phyloP scores from a whole-genome alignment of 163 green algal species.

The Chlorella variabilis region DNA sequence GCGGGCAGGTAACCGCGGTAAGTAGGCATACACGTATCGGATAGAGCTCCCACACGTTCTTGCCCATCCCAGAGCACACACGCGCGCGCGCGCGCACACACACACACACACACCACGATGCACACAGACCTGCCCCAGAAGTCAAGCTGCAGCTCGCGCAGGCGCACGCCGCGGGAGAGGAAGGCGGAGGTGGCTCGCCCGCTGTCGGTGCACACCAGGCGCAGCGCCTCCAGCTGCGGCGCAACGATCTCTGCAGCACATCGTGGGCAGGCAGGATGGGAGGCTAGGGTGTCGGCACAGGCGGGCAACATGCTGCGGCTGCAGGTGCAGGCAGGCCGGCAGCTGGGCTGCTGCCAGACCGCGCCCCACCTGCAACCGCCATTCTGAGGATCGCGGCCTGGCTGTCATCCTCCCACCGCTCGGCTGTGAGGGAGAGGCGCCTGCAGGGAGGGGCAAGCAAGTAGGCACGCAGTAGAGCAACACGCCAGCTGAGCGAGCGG shows the following conservation, averaged over 20 bases:
- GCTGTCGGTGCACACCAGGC: slow-evolving; percentile 25
- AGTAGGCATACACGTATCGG: too few species aligned
- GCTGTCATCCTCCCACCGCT: slow-evolving; percentile 27
- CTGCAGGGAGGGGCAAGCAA: background rate
- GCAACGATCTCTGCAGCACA: slow-evolving; percentile 17
- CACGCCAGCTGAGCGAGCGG: background rate
- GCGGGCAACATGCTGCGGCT: too few species aligned
- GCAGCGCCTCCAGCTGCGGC: background rate
- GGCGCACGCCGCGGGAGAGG: background rate
- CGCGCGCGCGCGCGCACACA: too few species aligned
- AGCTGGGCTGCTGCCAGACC: background rate
- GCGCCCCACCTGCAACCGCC: slow-evolving; percentile 8
- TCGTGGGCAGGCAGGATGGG: too few species aligned
- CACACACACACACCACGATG: too few species aligned
- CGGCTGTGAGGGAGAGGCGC: slow-evolving; percentile 16
- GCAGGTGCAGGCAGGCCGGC: background rate
- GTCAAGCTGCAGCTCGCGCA: slow-evolving; percentile 11
- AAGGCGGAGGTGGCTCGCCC: slow-evolving; percentile 23
- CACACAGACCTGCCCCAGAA: slow-evolving; percentile 21
- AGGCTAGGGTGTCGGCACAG: too few species aligned
- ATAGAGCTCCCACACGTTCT: too few species aligned
- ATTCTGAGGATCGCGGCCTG: background rate
- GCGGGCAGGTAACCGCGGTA: background rate
- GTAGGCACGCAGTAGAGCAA: background rate
- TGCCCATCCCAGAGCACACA: too few species aligned